Percentiles rank a stretch among this genome's conserved stretches.
phyloP scores from a whole-genome alignment of 371 early-diverging fungal genomes.

The Apophysomyces variabilis region DNA sequence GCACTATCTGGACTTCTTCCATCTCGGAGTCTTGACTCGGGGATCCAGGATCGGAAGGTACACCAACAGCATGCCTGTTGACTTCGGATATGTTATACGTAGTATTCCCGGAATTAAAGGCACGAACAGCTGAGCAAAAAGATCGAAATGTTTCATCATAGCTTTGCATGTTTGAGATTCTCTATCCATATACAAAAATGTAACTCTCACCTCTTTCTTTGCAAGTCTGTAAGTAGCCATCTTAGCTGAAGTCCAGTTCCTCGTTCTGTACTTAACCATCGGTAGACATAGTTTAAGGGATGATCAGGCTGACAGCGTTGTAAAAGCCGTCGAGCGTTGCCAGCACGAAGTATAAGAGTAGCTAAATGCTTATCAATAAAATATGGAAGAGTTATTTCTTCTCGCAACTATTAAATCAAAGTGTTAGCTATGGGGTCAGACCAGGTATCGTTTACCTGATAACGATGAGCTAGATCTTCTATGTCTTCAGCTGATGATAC shows the following conservation, averaged over 20 bases:
- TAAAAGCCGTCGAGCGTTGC: conserved; percentile 34
- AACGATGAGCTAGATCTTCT: neutral
- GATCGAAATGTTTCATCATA: conserved; percentile 5
- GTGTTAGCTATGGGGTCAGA: neutral
- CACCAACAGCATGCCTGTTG: neutral
- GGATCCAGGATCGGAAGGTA: too few species aligned
- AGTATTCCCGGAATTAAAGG: neutral
- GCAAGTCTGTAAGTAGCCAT: conserved; percentile 15
- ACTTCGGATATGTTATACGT: neutral
- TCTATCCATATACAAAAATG: neutral
- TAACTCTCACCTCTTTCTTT: conserved; percentile 23
- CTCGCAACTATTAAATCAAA: conserved; percentile 19
- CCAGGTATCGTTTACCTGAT: neutral
- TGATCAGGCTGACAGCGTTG: conserved; percentile 31
- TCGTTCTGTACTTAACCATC: neutral
- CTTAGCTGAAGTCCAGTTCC: conserved; percentile 4
- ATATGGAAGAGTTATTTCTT: conserved; percentile 26
- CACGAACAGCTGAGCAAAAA: conserved; percentile 14
- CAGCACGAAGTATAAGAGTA: conserved; percentile 34
- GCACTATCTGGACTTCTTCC: conserved; percentile 9
- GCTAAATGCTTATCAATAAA: conserved; percentile 29
- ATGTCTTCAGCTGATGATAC: neutral
- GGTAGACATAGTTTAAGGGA: conserved; percentile 26
- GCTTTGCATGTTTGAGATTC: conserved; percentile 2
- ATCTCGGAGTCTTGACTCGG: neutral